A percentile compares a stretch with the other conserved stretches of the same genome.
Evolutionary conservation across 805 yeast genomes (phyloP).

Genomic region (Starmerella asiatica): DNA sequence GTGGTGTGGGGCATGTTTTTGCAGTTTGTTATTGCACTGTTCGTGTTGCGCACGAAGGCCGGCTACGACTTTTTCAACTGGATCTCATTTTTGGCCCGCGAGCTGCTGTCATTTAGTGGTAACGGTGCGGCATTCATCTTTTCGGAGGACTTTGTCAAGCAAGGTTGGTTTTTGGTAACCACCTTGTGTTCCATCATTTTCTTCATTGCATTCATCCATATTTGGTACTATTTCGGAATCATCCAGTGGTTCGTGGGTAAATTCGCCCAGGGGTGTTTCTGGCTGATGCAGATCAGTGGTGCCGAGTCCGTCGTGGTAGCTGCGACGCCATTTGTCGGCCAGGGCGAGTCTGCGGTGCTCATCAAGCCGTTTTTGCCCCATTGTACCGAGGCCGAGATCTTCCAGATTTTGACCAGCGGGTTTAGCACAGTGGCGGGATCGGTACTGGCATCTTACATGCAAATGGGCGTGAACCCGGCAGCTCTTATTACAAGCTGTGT

Average conservation of each 20-base stretch:
- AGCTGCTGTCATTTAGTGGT: constrained; percentile 43
- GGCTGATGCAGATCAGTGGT: constrained; percentile 46
- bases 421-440: constrained; percentile 55
- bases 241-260: constrained; percentile 49
- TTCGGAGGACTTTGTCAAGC: constrained; percentile 28
- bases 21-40: constrained; percentile 47
- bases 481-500: constrained; percentile 55
- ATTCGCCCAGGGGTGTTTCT: constrained; percentile 45
- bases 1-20: constrained; percentile 47
- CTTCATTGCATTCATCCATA: constrained; percentile 50
- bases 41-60: constrained; percentile 44
- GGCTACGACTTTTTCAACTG: constrained; percentile 53
- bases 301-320: constrained; percentile 56
- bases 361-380: constrained; percentile 47
- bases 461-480: constrained; percentile 48
- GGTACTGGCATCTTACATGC: constrained; percentile 48
- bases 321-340: constrained; percentile 54
- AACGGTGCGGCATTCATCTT: constrained; percentile 51
- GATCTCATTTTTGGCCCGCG: constrained; percentile 43
- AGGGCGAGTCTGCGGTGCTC: constrained; percentile 51
- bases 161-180: constrained; percentile 40
- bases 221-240: constrained; percentile 45
- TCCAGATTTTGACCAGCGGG: constrained; percentile 49
- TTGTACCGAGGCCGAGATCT: constrained; percentile 47
- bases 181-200: constrained; percentile 51